A percentile compares a stretch with the other conserved stretches of the same genome.
phyloP scores from a whole-genome alignment of 2,329 filamentous ascomycete species.

The Penicillium sp. region DNA sequence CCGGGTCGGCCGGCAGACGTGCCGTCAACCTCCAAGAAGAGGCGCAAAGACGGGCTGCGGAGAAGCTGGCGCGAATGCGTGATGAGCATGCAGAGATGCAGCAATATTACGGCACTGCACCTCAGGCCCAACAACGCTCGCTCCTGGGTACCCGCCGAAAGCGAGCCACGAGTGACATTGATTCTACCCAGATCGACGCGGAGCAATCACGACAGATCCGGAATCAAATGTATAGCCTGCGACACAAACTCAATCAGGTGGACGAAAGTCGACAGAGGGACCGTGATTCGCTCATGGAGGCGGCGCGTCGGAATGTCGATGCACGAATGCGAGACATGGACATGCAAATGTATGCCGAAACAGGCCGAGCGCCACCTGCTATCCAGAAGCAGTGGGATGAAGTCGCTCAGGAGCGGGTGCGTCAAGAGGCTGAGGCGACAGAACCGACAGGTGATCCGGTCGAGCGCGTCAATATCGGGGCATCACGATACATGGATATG shows the following conservation, averaged over 20 bases:
- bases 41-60: constrained; percentile 77
- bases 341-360: constrained; percentile 68
- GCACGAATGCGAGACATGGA: constrained; percentile 74
- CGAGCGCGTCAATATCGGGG: constrained; percentile 62
- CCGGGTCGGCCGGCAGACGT: constrained; percentile 18
- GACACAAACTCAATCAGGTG: constrained; percentile 51
- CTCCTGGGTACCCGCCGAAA: constrained; percentile 53
- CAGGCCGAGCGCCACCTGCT: constrained; percentile 64
- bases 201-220: constrained; percentile 66
- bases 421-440: constrained; percentile 58
- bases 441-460: constrained; percentile 54
- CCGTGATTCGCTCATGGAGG: constrained; percentile 66
- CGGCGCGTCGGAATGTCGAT: constrained; percentile 80
- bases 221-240: constrained; percentile 73
- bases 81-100: constrained; percentile 64
- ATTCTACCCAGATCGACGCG: constrained; percentile 56
- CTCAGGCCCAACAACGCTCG: constrained; percentile 36
- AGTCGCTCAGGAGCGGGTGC: constrained; percentile 63
- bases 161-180: constrained; percentile 62
- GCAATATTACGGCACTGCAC: constrained; percentile 67
- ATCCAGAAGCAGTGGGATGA: constrained; percentile 72
- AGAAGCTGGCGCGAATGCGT: constrained; percentile 74
- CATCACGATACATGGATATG: constrained; percentile 72
- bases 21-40: constrained; percentile 65
- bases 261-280: constrained; percentile 56